These are phyloP conservation scores for Lachnellula occidentalis DNA, from an alignment of 2,329 filamentous ascomycete species.

Conservation along the genomic window DNA sequence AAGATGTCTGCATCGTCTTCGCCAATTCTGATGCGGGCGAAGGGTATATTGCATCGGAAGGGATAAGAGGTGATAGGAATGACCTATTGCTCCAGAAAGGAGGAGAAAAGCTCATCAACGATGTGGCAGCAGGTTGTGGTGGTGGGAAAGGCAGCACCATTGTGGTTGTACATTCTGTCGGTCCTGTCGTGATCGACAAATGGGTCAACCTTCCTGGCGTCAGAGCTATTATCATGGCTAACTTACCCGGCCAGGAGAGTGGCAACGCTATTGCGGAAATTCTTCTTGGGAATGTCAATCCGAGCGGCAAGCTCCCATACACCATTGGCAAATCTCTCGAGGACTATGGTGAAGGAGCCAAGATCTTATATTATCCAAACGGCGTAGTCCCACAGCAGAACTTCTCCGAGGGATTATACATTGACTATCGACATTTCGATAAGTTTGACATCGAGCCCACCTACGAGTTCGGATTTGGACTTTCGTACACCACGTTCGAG, in stretches of 20 bases:
- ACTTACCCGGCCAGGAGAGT: conserved; percentile 81
- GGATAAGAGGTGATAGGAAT: conserved; percentile 73
- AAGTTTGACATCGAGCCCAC: conserved; percentile 67
- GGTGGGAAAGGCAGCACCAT: conserved; percentile 61
- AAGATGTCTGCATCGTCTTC: conserved; percentile 82
- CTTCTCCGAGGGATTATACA: conserved; percentile 76
- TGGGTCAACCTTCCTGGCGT: conserved; percentile 76
- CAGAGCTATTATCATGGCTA: conserved; percentile 75
- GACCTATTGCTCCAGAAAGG: conserved; percentile 69
- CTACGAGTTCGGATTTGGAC: conserved; percentile 81
- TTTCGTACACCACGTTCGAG: conserved; percentile 62
- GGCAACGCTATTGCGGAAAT: conserved; percentile 77
- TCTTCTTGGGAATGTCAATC: conserved; percentile 71
- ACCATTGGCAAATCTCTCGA: conserved; percentile 69
- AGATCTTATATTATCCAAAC: conserved; percentile 65
- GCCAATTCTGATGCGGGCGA: conserved; percentile 81
- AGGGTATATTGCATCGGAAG: conserved; percentile 59
- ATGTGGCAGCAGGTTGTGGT: conserved; percentile 63
- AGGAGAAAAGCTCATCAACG: conserved; percentile 68
- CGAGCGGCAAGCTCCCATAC: conserved; percentile 71
- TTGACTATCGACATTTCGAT: conserved; percentile 89
- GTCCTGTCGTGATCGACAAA: conserved; percentile 71
- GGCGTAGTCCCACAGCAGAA: conserved; percentile 71
- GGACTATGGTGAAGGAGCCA: conserved; percentile 70
- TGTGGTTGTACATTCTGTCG: conserved; percentile 84